These are phyloP conservation scores for Arachnomyces sp. DNA, from an alignment of 2,329 filamentous ascomycete genomes.

Conservation along the genomic window DNA sequence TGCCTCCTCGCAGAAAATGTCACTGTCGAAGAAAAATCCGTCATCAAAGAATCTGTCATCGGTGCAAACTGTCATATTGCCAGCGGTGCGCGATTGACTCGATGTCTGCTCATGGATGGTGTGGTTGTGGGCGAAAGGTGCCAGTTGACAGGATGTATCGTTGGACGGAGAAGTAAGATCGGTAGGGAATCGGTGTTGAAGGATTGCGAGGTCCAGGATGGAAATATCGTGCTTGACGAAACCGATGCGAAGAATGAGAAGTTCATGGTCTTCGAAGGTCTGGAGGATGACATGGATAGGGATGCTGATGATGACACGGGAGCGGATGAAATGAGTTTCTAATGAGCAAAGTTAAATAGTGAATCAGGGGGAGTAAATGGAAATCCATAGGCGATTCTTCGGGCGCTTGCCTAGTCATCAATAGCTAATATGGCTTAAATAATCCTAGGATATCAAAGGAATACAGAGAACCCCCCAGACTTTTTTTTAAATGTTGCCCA, in stretches of 20 bases:
- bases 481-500: too few species aligned
- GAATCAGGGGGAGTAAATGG: too few species aligned
- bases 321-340: too few species aligned
- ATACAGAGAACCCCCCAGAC: too few species aligned
- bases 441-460: too few species aligned
- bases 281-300: constrained; percentile 32
- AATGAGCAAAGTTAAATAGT: too few species aligned
- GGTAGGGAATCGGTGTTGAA: constrained; percentile 75
- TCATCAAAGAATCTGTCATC: constrained; percentile 88
- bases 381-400: too few species aligned
- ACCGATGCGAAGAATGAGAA: constrained; percentile 57
- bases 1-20: constrained; percentile 83
- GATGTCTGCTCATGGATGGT: constrained; percentile 89
- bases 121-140: constrained; percentile 76
- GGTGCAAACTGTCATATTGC: constrained; percentile 82
- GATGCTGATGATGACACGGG: constrained; percentile 26
- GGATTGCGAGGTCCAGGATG: constrained; percentile 86
- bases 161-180: constrained; percentile 73
- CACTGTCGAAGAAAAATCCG: constrained; percentile 76
- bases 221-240: constrained; percentile 74
- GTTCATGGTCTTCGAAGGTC: constrained; percentile 48
- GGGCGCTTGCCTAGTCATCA: too few species aligned
- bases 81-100: constrained; percentile 74
- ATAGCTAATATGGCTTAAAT: too few species aligned
- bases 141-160: constrained; percentile 77